Evolutionary conservation across 148 eudicot species (phyloP).

Genomic region (Rhododendron ferrugineum): DNA sequence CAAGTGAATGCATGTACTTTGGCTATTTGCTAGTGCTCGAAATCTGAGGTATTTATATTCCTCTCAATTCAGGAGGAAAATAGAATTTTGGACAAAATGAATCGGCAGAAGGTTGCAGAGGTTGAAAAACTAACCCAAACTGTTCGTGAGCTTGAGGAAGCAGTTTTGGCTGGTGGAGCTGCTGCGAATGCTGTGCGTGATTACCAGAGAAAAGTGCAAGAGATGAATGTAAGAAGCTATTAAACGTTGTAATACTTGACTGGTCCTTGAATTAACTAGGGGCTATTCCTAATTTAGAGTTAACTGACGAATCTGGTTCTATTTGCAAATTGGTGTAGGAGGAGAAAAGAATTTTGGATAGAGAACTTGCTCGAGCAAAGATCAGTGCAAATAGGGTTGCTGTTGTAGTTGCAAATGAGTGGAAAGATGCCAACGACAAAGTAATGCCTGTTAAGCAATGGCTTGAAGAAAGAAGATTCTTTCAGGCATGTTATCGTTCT

Average conservation of each 20-base stretch:
- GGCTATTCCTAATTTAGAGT: not conserved
- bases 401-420: conserved; percentile 92
- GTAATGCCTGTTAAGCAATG: conserved; percentile 99
- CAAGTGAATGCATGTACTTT: not conserved
- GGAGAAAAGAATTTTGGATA: conserved; percentile 74
- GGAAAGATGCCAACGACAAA: conserved; percentile 97
- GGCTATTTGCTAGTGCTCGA: not conserved
- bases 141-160: conserved; percentile 93
- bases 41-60: conserved; percentile 6
- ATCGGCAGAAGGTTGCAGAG: conserved; percentile 87
- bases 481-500: conserved; percentile 52
- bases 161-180: conserved; percentile 97
- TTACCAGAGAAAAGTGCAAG: conserved; percentile 90
- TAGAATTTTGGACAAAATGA: conserved; percentile 84
- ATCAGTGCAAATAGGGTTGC: conserved; percentile 95
- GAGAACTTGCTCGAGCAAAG: conserved; percentile 93
- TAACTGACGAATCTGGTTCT: conserved; percentile 1
- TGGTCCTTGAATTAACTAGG: not conserved
- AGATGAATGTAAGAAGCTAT: conserved; percentile 61
- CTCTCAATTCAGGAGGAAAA: conserved; percentile 72
- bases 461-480: conserved; percentile 92
- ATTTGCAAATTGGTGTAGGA: conserved; percentile 40
- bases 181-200: conserved; percentile 99
- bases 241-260: not conserved
- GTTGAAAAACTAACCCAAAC: conserved; percentile 93